Evolutionary conservation across 192 early-diverging fungal genomes (phyloP), one percentile per base, ranked within the genome.

Genomic region (Coemansia sp.): DNA sequence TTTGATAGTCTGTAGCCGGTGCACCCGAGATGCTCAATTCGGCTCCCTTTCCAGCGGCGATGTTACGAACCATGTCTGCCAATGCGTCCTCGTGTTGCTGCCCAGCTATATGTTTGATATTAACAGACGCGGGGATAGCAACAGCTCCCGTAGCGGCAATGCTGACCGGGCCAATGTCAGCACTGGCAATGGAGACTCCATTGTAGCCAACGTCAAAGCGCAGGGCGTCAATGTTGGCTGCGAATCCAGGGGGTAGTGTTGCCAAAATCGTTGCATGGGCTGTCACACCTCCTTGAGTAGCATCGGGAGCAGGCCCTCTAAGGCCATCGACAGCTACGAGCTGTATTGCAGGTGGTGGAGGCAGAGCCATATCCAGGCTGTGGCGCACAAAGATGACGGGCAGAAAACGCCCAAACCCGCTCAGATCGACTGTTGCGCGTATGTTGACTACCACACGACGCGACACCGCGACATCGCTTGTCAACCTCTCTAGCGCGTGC

Each of bases 371-470:
- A 24, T 62, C 41, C 3, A 81, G 24, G 11, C 65, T 68, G 34
- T 71, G 70, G 44, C 58, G 73, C 15, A 66, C 50, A 60, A 20
- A 20, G 15, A 71, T 65, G 10, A 44, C 66, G 2, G 79, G 79
- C 44, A 81, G 50, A 39, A 66, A 69, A 24, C 50, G 72, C 11
- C 79, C 79, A 72, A 81, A 72, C 6, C 79, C 74, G 38, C 79
- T 70, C 16, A 76, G 46, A 34, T 75, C 70, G 5, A 81, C 50
- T n/a, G 38, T 38, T 20, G 61, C 61, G 10, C 24, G 66, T 0
- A 71, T 40, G 44, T 63, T 64, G 29, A 76, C 63, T 43, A 46
- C 22, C 22, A 74, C 65, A 11, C 52, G 70, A 7, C 74, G 79
- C n/a, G 41, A 46, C 24, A 31, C 29, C 47, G 68, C 73, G 2